A percentile compares a stretch with the other conserved stretches of the same genome.
These are phyloP conservation scores for Laetiporus sulphureus DNA, from an alignment of 1,284 basidiomycete genomes.

Conservation along the genomic window DNA sequence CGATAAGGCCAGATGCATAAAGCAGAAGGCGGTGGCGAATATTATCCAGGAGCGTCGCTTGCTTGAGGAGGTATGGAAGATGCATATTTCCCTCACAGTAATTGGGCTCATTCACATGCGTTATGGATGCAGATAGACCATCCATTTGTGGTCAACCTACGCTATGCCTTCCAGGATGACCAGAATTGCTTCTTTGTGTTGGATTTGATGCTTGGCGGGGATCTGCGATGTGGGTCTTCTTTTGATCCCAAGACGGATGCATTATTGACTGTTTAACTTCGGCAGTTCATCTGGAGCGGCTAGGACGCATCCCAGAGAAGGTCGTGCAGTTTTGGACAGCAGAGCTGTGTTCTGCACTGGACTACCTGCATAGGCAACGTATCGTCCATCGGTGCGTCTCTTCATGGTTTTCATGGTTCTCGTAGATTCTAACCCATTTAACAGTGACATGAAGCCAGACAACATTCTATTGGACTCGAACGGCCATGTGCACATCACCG, in stretches of 20 bases:
- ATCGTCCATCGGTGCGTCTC: constrained; percentile 88
- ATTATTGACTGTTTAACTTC: constrained; percentile 7
- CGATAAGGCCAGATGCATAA: constrained; percentile 89
- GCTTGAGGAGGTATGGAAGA: constrained; percentile 70
- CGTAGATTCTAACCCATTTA: constrained; percentile 31
- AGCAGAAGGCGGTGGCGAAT: constrained; percentile 90
- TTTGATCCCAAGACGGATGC: constrained; percentile 6
- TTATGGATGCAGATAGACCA: constrained; percentile 72
- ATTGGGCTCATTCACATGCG: background rate
- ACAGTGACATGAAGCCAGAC: constrained; percentile 92
- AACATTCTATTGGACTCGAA: constrained; percentile 90
- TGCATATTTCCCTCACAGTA: background rate
- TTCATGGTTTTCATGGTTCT: constrained; percentile 9
- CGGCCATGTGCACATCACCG: constrained; percentile 95
- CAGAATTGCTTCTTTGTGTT: constrained; percentile 97
- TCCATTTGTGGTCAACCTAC: constrained; percentile 89
- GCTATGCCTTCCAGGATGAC: constrained; percentile 97
- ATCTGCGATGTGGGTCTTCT: constrained; percentile 73
- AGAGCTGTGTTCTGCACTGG: constrained; percentile 80
- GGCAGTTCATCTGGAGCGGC: constrained; percentile 84
- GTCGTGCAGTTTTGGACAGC: constrained; percentile 87
- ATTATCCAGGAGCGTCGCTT: constrained; percentile 90
- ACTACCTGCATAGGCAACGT: constrained; percentile 85
- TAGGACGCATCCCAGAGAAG: constrained; percentile 71
- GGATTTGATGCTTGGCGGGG: constrained; percentile 95